Evolutionary conservation across 2,329 filamentous ascomycete genomes (phyloP).

Genomic region (Microdochium trichocladiopsis): DNA sequence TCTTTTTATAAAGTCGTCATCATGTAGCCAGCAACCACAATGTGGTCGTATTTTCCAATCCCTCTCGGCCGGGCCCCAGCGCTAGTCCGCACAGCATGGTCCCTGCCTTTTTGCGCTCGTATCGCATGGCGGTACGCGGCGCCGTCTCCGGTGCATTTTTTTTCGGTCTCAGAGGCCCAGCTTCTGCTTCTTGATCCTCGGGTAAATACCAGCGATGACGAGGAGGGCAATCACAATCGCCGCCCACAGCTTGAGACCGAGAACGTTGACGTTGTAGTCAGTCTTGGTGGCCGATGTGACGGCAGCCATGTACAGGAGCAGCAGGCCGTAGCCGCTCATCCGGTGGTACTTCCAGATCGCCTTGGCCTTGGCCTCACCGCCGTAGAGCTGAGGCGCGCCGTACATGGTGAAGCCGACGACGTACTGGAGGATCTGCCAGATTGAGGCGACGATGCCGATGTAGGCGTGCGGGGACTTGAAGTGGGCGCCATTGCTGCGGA

Average conservation of each 20-base stretch:
- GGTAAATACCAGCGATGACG: constrained; percentile 63
- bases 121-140: too few species aligned
- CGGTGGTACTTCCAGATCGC: constrained; percentile 87
- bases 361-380: constrained; percentile 73
- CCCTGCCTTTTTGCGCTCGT: too few species aligned
- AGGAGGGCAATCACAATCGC: constrained; percentile 60
- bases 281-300: constrained; percentile 72
- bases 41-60: too few species aligned
- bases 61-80: too few species aligned
- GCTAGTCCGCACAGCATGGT: too few species aligned
- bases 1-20: too few species aligned
- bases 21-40: too few species aligned
- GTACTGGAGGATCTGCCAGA: constrained; percentile 65
- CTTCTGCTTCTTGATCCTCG: constrained; percentile 78
- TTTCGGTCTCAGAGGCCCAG: constrained; percentile 44
- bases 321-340: constrained; percentile 64
- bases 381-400: constrained; percentile 67
- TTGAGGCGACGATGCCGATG: constrained; percentile 70
- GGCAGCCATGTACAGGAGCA: constrained; percentile 66
- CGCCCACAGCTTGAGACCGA: constrained; percentile 72
- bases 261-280: constrained; percentile 59
- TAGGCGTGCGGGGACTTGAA: constrained; percentile 78
- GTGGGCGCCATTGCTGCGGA: constrained; percentile 57
- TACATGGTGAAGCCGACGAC: constrained; percentile 78
- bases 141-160: too few species aligned